Conservation (phyloP, 2,329 filamentous ascomycete species). For the Epichloe festucae region DNA sequence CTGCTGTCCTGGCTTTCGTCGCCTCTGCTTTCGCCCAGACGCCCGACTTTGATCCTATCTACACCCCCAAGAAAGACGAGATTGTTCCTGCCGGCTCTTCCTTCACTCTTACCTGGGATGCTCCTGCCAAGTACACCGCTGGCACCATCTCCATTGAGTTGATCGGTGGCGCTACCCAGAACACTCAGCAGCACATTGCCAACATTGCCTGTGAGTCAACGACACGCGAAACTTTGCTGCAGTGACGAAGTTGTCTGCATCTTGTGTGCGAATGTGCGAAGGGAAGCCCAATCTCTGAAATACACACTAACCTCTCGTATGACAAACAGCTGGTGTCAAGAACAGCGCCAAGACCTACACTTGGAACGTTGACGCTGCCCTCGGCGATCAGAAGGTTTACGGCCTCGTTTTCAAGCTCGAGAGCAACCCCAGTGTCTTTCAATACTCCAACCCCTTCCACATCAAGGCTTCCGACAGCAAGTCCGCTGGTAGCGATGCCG, state of each 20-base stretch:
- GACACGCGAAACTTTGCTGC: background rate
- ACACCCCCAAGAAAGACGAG: slow-evolving; percentile 30
- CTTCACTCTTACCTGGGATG: slow-evolving; percentile 39
- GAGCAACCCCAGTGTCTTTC: slow-evolving; percentile 35
- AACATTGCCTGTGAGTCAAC: slow-evolving; percentile 37
- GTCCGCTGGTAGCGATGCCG: slow-evolving; percentile 14
- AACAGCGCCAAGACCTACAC: slow-evolving; percentile 31
- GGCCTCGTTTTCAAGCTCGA: slow-evolving; percentile 43
- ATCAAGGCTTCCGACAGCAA: slow-evolving; percentile 24
- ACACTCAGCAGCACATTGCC: slow-evolving; percentile 27
- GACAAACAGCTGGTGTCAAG: slow-evolving; percentile 29
- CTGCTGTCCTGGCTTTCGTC: slow-evolving; percentile 38
- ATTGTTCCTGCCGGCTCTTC: slow-evolving; percentile 33
- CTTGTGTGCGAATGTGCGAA: too few relatives aligned
- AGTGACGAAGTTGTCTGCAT: background rate
- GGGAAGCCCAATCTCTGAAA: background rate
- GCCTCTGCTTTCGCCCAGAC: slow-evolving; percentile 40
- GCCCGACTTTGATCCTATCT: slow-evolving; percentile 42
- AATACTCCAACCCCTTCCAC: slow-evolving; percentile 51
- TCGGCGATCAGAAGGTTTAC: slow-evolving; percentile 36
- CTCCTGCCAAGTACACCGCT: slow-evolving; percentile 26
- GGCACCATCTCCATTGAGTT: slow-evolving; percentile 38
- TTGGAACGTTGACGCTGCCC: slow-evolving; percentile 36
- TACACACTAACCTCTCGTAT: background rate
- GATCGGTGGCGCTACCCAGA: slow-evolving; percentile 35